phyloP scores from a whole-genome alignment of 2,329 filamentous ascomycete species.

The Laburnicola sp. region DNA sequence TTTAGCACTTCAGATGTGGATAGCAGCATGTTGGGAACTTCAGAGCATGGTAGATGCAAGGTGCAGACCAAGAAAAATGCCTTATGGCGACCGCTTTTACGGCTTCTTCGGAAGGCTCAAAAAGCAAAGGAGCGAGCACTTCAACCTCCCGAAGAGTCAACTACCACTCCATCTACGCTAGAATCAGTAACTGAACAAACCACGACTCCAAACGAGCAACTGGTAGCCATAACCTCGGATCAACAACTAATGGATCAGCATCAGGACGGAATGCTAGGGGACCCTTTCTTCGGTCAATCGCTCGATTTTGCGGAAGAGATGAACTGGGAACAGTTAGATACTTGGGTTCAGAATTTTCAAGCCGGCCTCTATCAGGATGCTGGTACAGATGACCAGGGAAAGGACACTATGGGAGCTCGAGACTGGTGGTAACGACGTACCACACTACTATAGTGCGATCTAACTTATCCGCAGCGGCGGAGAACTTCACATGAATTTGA shows the following conservation, averaged over 20 bases:
- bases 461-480: no score
- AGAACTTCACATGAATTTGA: background rate
- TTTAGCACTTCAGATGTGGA: conserved; percentile 5
- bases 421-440: conserved; percentile 4
- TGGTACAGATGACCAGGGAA: background rate
- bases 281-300: conserved; percentile 6
- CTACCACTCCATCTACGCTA: background rate
- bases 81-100: conserved; percentile 10
- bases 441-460: no score
- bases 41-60: background rate
- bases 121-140: conserved; percentile 1
- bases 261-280: conserved; percentile 3
- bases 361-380: background rate
- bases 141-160: background rate
- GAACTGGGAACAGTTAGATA: conserved; percentile 16
- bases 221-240: background rate
- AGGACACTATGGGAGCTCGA: background rate
- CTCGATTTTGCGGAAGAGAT: conserved; percentile 11
- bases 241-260: background rate
- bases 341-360: conserved; percentile 11
- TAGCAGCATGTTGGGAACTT: background rate
- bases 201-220: background rate
- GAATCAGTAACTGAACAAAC: background rate
- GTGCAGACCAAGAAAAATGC: background rate
- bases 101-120: conserved; percentile 7